Conservation (phyloP, 129 eudicot species). For the Ambrosia artemisiifolia region DNA sequence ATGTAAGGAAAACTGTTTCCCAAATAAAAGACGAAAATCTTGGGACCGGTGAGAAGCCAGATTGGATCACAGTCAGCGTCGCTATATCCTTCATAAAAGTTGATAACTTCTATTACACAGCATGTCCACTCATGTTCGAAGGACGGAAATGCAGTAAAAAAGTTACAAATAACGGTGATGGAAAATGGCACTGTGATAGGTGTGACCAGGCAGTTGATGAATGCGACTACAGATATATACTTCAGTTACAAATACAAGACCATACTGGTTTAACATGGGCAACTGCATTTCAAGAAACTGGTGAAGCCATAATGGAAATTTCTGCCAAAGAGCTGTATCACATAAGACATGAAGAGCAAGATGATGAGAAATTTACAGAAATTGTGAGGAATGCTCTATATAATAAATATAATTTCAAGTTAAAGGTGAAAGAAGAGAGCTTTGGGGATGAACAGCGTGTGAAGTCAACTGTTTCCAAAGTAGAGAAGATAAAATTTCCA, state of each 20-base stretch:
- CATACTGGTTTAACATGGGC: constrained; percentile 81
- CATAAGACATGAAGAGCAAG: constrained; percentile 63
- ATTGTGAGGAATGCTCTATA: constrained; percentile 37
- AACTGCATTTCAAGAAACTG: constrained; percentile 84
- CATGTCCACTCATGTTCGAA: constrained; percentile 62
- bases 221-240: constrained; percentile 77
- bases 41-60: constrained; percentile 91
- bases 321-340: constrained; percentile 68
- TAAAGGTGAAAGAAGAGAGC: constrained; percentile 88
- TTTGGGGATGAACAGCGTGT: constrained; percentile 73
- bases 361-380: constrained; percentile 63
- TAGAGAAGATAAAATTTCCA: constrained; percentile 45
- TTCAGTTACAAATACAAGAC: constrained; percentile 79
- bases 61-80: constrained; percentile 64
- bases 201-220: constrained; percentile 66
- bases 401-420: constrained; percentile 48
- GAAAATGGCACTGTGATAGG: constrained; percentile 85
- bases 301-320: constrained; percentile 65
- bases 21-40: constrained; percentile 88
- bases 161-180: constrained; percentile 81
- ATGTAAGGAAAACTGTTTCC: constrained; percentile 63
- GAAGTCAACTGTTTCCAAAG: constrained; percentile 67
- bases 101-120: constrained; percentile 74
- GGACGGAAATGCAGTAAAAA: constrained; percentile 80
- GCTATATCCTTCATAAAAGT: constrained; percentile 38